These are phyloP conservation scores for Vaccinium vitisidaea DNA, from an alignment of 148 eudicot species.

Conservation along the genomic window DNA sequence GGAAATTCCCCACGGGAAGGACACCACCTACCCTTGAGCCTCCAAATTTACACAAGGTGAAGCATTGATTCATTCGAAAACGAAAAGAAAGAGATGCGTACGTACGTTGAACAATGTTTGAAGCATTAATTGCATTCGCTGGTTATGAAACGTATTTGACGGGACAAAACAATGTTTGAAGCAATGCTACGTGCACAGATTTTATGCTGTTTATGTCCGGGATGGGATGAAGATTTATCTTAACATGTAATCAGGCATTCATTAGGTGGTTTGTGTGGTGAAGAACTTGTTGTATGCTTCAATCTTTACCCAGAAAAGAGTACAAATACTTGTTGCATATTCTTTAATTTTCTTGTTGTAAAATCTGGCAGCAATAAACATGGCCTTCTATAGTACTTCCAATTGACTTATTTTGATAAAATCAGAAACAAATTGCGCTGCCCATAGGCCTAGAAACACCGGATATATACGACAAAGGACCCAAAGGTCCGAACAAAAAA, in stretches of 20 bases:
- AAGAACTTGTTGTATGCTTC: not conserved
- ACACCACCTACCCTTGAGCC: not conserved
- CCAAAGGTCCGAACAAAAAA: too few relatives aligned
- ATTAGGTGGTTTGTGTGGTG: not conserved
- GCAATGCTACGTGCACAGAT: not conserved
- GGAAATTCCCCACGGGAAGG: not conserved
- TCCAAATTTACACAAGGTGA: not conserved
- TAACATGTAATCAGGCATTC: not conserved
- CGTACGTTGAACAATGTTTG: not conserved
- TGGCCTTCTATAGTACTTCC: not conserved
- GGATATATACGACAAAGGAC: too few relatives aligned
- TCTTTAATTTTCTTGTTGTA: not conserved
- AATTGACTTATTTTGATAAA: too few relatives aligned
- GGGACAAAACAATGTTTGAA: not conserved
- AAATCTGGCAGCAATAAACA: not conserved
- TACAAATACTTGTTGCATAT: not conserved
- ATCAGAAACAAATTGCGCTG: too few relatives aligned
- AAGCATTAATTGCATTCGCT: not conserved
- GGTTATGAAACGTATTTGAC: not conserved
- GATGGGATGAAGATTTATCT: not conserved
- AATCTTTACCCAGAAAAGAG: not conserved
- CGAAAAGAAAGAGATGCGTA: not conserved
- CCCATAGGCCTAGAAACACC: too few relatives aligned
- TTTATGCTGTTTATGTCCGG: not conserved
- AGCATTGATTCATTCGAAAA: not conserved